Base-by-base conservation (phyloP, 257 asterid genomes). In the Fraxinus anomala region DNA sequence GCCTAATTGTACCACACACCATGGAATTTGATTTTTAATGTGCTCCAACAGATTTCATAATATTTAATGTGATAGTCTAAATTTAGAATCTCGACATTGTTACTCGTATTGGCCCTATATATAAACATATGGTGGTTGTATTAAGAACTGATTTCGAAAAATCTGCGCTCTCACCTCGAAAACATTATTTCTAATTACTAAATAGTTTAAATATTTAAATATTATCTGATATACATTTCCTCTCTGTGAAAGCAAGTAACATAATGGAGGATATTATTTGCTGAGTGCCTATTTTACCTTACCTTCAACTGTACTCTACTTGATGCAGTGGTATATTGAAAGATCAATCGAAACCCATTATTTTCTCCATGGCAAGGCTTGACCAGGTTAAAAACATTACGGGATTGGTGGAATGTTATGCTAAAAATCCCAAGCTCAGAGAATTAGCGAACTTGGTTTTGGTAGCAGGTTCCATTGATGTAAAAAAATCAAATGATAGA, bases 341-440 rank as follows among this genome's bases (percentile, higher is more conserved):
- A 75, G 97, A 93, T 77, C 84, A 77, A 36, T 86, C 97, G 14
- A 96, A 96, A 83, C 98, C 99, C 63, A 85, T 93, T 76, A 92
- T 96, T 47, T 96, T 96, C 88, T 92, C 99, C 33, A 96, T 96
- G 97, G 99, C 99, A 31, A 93, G 99, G 92, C 99, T 96, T 21
- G 99, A 96, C 82, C 92, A 79, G 9, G 97, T 93, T 5, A 96
- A 96, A 39, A 96, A 96, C 91, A 96, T 96, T 33, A 75, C 98
- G 1, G 99, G 99, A 16, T 81, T 93, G 81, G 97, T 93, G 76
- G 99, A 96, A 85, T 77, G 89, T 93, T 93, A 92, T 73, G 95
- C 89, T 36, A 93, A 92, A 79, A 92, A 90, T 71, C 81, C 77
- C 42, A 87, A 89, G 83, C 88, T 93, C 24, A 83, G 96, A 84